phyloP scores from a whole-genome alignment of 2,329 filamentous ascomycete species.

The Paracorniculantispora psalliotae region DNA sequence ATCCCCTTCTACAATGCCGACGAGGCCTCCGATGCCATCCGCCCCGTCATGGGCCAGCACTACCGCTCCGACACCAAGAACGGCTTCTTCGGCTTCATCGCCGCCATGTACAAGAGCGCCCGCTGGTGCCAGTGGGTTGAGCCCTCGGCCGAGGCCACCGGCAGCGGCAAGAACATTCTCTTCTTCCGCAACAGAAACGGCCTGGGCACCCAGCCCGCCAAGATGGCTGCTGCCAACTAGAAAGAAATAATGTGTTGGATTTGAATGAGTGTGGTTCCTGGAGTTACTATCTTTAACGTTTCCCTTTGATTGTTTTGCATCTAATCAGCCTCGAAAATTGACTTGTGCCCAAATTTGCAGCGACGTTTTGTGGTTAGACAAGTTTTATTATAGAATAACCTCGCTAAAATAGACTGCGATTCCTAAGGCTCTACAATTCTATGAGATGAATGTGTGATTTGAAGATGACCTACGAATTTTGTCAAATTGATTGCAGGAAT shows the following conservation, averaged over 20 bases:
- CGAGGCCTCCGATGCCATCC: slow-evolving; percentile 90
- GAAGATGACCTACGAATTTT: too few relatives aligned
- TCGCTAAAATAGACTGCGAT: slow-evolving; percentile 10
- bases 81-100: slow-evolving; percentile 77
- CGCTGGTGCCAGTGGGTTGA: slow-evolving; percentile 97
- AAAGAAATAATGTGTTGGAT: background rate
- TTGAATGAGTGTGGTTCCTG: background rate
- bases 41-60: slow-evolving; percentile 89
- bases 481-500: too few relatives aligned
- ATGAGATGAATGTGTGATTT: too few relatives aligned
- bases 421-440: too few relatives aligned
- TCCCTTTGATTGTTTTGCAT: slow-evolving; percentile 1
- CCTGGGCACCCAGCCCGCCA: slow-evolving; percentile 54
- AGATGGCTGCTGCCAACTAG: slow-evolving; percentile 9
- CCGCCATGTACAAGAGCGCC: slow-evolving; percentile 72
- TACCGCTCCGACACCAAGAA: slow-evolving; percentile 79
- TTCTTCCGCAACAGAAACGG: slow-evolving; percentile 97
- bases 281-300: background rate
- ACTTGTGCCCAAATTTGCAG: background rate
- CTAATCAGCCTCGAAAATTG: slow-evolving; percentile 3
- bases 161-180: slow-evolving; percentile 75
- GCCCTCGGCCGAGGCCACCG: slow-evolving; percentile 74
- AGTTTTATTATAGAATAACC: background rate
- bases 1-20: slow-evolving; percentile 98
- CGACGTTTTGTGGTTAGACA: slow-evolving; percentile 3